phyloP scores from a whole-genome alignment of 140 eudicot genomes.

The Erigeron philadelphicus region DNA sequence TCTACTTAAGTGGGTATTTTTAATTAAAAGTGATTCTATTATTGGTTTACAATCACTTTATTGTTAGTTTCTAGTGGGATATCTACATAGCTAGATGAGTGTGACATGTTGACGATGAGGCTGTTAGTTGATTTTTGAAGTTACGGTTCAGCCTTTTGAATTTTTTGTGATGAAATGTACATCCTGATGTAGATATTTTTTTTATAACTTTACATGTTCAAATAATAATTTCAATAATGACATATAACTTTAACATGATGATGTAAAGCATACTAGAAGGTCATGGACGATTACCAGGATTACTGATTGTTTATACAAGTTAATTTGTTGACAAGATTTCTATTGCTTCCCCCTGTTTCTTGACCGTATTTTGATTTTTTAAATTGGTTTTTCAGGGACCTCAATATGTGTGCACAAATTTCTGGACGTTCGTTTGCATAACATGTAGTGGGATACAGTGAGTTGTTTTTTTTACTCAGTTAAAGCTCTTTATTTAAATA shows the following conservation, averaged over 20 bases:
- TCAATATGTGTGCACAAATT: slow-evolving; percentile 92
- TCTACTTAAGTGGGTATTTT: slow-evolving; percentile 8
- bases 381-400: slow-evolving; percentile 66
- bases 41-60: not conserved
- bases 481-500: slow-evolving; percentile 11
- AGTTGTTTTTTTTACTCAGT: slow-evolving; percentile 31
- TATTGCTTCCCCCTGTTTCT: slow-evolving; percentile 7
- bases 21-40: not conserved
- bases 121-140: not conserved
- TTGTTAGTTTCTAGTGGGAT: not conserved
- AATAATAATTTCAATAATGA: not conserved
- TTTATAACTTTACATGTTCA: not conserved
- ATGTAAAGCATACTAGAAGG: slow-evolving; percentile 5
- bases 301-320: not conserved
- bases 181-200: not conserved
- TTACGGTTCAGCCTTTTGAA: not conserved
- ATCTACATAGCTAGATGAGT: not conserved
- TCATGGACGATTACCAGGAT: not conserved
- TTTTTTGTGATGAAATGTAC: slow-evolving; percentile 3
- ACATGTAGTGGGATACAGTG: slow-evolving; percentile 97
- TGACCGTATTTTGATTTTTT: not conserved
- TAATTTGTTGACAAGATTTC: slow-evolving; percentile 7
- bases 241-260: not conserved
- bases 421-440: slow-evolving; percentile 92
- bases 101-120: not conserved